Percentiles rank a stretch among this genome's conserved stretches.
phyloP scores from a whole-genome alignment of 805 yeast species.

The Ogataea parapolymorpha region DNA sequence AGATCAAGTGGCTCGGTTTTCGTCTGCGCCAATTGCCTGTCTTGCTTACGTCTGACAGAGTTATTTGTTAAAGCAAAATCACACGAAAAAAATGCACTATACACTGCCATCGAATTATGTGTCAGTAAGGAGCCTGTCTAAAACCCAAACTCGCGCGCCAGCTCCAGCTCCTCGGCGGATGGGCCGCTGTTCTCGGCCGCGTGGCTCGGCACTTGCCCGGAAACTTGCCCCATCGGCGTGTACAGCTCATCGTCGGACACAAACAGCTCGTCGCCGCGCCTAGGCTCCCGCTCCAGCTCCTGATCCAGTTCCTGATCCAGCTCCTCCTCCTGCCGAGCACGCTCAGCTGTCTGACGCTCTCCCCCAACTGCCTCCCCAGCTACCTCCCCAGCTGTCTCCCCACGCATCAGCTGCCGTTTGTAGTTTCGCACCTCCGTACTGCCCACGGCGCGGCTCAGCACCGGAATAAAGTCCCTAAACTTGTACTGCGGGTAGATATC shows the following conservation, averaged over 20 bases:
- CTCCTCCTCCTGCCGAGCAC: constrained; percentile 1
- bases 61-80: constrained; percentile 3
- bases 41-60: neutral
- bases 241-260: constrained; percentile 20
- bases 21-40: neutral
- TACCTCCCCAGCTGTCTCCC: constrained; percentile 22
- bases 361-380: neutral
- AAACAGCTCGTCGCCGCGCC: constrained; percentile 1
- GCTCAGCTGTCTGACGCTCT: constrained; percentile 3
- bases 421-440: constrained; percentile 39
- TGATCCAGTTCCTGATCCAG: no score
- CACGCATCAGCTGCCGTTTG: constrained; percentile 37
- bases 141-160: constrained; percentile 9
- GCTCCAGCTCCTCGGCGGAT: constrained; percentile 27
- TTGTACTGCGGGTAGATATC: constrained; percentile 74
- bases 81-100: constrained; percentile 1
- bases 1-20: neutral
- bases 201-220: constrained; percentile 12
- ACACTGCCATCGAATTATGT: constrained; percentile 5
- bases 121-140: constrained; percentile 1
- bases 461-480: constrained; percentile 62
- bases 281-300: no score
- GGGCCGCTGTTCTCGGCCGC: constrained; percentile 26
- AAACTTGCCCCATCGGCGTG: constrained; percentile 4
- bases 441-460: constrained; percentile 49